phyloP scores from a whole-genome alignment of 768 basidiomycete species.

The Sporobolomyces roseus region DNA sequence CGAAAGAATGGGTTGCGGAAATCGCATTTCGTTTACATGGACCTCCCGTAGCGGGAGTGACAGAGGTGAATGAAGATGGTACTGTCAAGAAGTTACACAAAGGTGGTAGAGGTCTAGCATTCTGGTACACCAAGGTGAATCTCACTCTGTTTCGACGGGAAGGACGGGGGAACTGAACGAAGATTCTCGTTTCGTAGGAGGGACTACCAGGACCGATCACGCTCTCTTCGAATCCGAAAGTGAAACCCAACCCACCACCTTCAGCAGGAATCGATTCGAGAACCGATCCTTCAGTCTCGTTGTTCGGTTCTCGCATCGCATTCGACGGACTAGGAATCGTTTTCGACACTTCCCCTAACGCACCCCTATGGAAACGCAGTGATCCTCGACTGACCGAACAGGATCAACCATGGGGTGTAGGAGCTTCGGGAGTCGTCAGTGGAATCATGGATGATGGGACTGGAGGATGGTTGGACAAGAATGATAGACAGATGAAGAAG shows the following conservation, averaged over 20 bases:
- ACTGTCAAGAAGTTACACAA: slow-evolving; percentile 26
- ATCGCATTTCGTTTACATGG: slow-evolving; percentile 45
- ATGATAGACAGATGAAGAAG: slow-evolving; percentile 11
- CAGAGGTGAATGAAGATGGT: slow-evolving; percentile 14
- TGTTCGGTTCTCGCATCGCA: slow-evolving; percentile 40
- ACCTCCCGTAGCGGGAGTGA: slow-evolving; percentile 13
- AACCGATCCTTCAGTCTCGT: slow-evolving; percentile 37
- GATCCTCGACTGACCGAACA: slow-evolving; percentile 28
- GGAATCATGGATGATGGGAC: slow-evolving; percentile 44
- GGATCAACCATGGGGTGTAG: slow-evolving; percentile 18
- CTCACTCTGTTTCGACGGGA: too few species aligned
- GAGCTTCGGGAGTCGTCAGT: slow-evolving; percentile 39
- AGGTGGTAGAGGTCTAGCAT: slow-evolving; percentile 43
- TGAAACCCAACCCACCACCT: slow-evolving; percentile 24
- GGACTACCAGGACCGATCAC: slow-evolving; percentile 26
- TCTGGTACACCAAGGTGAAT: slow-evolving; percentile 44
- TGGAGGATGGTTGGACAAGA: slow-evolving; percentile 37
- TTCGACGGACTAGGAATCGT: slow-evolving; percentile 46
- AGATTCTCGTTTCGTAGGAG: slow-evolving; percentile 4
- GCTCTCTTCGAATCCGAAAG: slow-evolving; percentile 15
- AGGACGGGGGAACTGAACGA: too few species aligned
- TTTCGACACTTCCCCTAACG: slow-evolving; percentile 41
- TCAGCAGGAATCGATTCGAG: slow-evolving; percentile 9
- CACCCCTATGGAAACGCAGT: slow-evolving; percentile 38
- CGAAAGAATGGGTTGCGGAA: slow-evolving; percentile 44